Evolutionary conservation across 1,139 yeast species (phyloP), one percentile per base, ranked within the genome.

Genomic region (Barnettozyma hawaiiensis): DNA sequence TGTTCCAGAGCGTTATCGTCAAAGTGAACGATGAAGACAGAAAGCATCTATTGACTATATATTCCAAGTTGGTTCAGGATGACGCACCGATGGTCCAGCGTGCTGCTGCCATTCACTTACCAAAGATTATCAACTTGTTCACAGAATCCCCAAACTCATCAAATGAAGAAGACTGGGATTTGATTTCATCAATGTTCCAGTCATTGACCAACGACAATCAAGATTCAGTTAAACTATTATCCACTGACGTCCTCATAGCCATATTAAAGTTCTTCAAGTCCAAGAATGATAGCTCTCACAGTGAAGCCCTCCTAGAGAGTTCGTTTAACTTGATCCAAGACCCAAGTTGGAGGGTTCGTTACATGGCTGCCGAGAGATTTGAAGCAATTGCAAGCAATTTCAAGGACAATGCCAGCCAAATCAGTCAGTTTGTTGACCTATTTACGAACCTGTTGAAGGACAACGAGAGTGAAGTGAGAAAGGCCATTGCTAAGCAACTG

Each of bases 261-360:
- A 81, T 84, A 38, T 65, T 83, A 51, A 76, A 75, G 48, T 81
- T 77, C 58, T 78, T 82, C 67, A 78, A 76, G 54, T 64, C 67
- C 18, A 74, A 75, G 48, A 64, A 73, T 45, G 86, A 82, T 54
- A 63, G 62, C 33, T 66, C 78, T 22, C 85, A 81, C 61, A 73
- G 77, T 53, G 69, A 75, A 34, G 85, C 80, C 53, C 70, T 83
- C 48, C 71, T 83, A 50, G 69, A 72, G 41, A 73, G 77, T 45
- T 71, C 87, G 4, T 72, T 83, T 49, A 78, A 79, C 52, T 73
- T 94, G 52, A 81, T 86, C 49, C 76, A 73, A 51, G 98, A 94
- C 66, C 90, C 87, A 65, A 85, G 95, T 58, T 94, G 99, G 99
- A 82, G 98, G 64, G 97, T 94, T 44, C 78, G 98, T 58, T 94